Percentiles rank a stretch among this genome's conserved stretches.
phyloP scores from a whole-genome alignment of 345 rosid species.

The Hypericum androsaemum region DNA sequence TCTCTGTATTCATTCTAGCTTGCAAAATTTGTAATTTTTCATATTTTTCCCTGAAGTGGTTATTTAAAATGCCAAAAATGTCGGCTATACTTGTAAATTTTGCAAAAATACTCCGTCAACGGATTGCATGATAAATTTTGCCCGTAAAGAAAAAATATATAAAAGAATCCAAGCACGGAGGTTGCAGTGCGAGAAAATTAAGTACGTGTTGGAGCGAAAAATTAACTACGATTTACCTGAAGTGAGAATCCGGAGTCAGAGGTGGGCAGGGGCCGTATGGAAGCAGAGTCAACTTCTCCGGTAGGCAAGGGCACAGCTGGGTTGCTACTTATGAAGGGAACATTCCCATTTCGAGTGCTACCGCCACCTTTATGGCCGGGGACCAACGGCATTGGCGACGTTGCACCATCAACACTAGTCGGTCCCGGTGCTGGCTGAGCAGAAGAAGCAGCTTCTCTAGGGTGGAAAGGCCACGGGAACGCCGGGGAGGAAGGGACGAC shows the following conservation, averaged over 20 bases:
- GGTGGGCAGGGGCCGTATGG: slow-evolving; percentile 61
- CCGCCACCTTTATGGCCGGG: slow-evolving; percentile 55
- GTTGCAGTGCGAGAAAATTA: too few relatives aligned
- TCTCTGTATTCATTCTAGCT: too few relatives aligned
- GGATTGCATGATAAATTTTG: too few relatives aligned
- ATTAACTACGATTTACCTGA: slow-evolving; percentile 23
- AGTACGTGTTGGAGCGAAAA: too few relatives aligned
- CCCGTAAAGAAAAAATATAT: too few relatives aligned
- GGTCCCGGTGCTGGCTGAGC: slow-evolving; percentile 47
- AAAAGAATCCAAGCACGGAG: too few relatives aligned
- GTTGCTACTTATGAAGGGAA: slow-evolving; percentile 82
- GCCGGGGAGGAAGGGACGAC: slow-evolving; percentile 54
- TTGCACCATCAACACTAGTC: slow-evolving; percentile 11
- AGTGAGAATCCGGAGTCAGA: slow-evolving; percentile 22
- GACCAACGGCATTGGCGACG: slow-evolving; percentile 27
- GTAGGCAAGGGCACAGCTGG: slow-evolving; percentile 97
- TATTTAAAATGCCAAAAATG: too few relatives aligned
- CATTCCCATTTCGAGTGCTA: background rate
- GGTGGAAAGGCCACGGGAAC: slow-evolving; percentile 79
- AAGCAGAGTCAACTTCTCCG: slow-evolving; percentile 89
- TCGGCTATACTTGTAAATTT: too few relatives aligned
- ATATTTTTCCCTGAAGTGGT: too few relatives aligned
- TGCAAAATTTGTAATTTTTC: too few relatives aligned
- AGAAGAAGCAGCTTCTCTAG: slow-evolving; percentile 38
- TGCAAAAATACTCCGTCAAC: too few relatives aligned